Evolutionary conservation across 305 asterid species (phyloP).

Genomic region (Lippia alba): DNA sequence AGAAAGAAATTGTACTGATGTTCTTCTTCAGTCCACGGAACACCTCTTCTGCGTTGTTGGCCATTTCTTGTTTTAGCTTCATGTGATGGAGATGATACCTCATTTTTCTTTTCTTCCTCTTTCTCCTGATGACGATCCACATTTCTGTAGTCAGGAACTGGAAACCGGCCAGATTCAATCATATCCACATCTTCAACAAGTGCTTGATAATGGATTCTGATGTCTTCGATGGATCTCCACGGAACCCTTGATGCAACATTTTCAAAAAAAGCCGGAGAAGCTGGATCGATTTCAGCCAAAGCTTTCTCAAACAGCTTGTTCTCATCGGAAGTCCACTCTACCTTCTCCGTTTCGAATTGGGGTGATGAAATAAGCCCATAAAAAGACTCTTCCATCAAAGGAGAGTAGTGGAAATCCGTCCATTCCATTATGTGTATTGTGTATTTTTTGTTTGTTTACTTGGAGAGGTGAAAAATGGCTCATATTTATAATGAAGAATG

Average conservation of each 20-base stretch:
- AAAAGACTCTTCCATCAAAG: slow-evolving; percentile 20
- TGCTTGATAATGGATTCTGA: slow-evolving; percentile 42
- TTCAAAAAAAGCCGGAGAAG: slow-evolving; percentile 34
- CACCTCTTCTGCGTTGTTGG: slow-evolving; percentile 36
- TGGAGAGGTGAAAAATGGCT: neutral
- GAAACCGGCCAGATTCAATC: slow-evolving; percentile 40
- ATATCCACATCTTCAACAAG: slow-evolving; percentile 38
- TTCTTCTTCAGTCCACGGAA: slow-evolving; percentile 56
- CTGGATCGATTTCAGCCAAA: slow-evolving; percentile 35
- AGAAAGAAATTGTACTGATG: slow-evolving; percentile 42
- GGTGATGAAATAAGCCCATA: slow-evolving; percentile 25
- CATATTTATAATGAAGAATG: slow-evolving; percentile 33
- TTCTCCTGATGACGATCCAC: neutral
- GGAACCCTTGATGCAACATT: slow-evolving; percentile 43
- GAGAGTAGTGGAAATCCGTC: slow-evolving; percentile 26
- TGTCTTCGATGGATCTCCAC: slow-evolving; percentile 38
- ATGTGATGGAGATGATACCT: slow-evolving; percentile 9
- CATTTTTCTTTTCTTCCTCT: neutral
- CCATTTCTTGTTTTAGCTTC: slow-evolving; percentile 1
- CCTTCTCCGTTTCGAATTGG: slow-evolving; percentile 1
- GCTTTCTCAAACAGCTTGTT: slow-evolving; percentile 43
- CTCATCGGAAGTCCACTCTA: slow-evolving; percentile 46
- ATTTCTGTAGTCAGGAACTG: slow-evolving; percentile 35
- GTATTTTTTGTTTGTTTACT: neutral
- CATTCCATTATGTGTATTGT: slow-evolving; percentile 43